Evolutionary conservation across 176 grass and related monocot species (phyloP), one percentile per base, ranked within the genome.

Genomic region (Oryza punctata): DNA sequence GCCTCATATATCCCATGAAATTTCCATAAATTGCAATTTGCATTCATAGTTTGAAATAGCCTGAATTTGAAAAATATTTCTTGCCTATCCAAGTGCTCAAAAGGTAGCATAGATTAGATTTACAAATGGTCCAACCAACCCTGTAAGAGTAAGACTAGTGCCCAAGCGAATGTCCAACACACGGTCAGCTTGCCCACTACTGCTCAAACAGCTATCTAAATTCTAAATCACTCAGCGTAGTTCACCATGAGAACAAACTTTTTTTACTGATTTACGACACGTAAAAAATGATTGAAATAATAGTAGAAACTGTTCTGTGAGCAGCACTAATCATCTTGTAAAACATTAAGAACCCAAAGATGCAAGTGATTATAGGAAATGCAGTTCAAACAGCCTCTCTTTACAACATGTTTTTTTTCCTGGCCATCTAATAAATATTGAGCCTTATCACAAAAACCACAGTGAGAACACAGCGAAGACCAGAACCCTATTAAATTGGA

Each of bases 321-420:
- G 57, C 57, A 74, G 24, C 29, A 68, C 27, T 12, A 52, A 44
- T 77, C 1, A 10, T 77, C 13, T 76, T 35, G 25, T 60, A 79
- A 45, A 43, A 30, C 14, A 84, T 46, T n/a, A 79, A 59, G 32
- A 59, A 65, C 26, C 25, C 63, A 60, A 19, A 27, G 12, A 78
- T 66, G 35, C 6, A 67, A 66, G 24, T 59, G 35, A 26, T 60
- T 57, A 46, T 57, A 35, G 26, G 69, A 78, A 79, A 37, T 15
- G 78, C 21, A 85, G 35, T 67, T 90, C 60, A 82, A 80, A 82
- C 66, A 86, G 11, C 21, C 61, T 90, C 3, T 19, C 14, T 59
- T 15, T n/a, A 45, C n/a, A 71, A 25, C 37, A 73, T 84, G 16
- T 69, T 87, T 87, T 54, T 81, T 67, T 59, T 63, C 37, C 49